These are phyloP conservation scores for Talaromyces stipitatus DNA, from an alignment of 495 filamentous ascomycete species.

Conservation along the genomic window DNA sequence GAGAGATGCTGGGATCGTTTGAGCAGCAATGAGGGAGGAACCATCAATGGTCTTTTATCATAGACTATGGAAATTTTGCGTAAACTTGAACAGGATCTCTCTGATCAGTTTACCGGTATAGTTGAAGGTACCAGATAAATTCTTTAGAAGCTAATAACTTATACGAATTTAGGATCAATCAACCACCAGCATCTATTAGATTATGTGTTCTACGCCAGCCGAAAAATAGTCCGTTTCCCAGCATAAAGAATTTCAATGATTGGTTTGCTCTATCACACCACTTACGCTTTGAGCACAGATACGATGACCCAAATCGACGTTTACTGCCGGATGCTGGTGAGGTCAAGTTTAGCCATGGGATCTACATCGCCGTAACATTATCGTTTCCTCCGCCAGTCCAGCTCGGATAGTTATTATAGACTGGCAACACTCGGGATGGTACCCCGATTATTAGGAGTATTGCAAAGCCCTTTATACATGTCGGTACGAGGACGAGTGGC, in stretches of 20 bases:
- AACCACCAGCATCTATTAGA: constrained; percentile 19
- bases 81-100: constrained; percentile 22
- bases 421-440: constrained; percentile 34
- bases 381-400: constrained; percentile 23
- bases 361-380: constrained; percentile 31
- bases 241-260: constrained; percentile 35
- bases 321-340: constrained; percentile 28
- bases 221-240: constrained; percentile 28
- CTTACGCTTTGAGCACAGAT: constrained; percentile 18
- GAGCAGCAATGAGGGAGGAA: constrained; percentile 16
- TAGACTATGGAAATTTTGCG: constrained; percentile 31
- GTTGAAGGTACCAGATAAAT: neutral
- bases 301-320: constrained; percentile 27
- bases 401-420: constrained; percentile 27
- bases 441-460: constrained; percentile 39
- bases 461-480: constrained; percentile 29
- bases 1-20: constrained; percentile 26
- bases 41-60: constrained; percentile 21
- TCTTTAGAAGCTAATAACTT: neutral
- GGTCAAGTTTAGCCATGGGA: constrained; percentile 34
- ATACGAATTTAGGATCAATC: constrained; percentile 21
- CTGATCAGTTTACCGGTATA: constrained; percentile 24
- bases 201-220: constrained; percentile 22
- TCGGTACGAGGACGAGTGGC: constrained; percentile 21
- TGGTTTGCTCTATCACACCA: constrained; percentile 25